Percentiles rank a stretch among this genome's conserved stretches.
phyloP scores from a whole-genome alignment of 768 basidiomycete genomes.

The Omphalotus guepiniiformis region DNA sequence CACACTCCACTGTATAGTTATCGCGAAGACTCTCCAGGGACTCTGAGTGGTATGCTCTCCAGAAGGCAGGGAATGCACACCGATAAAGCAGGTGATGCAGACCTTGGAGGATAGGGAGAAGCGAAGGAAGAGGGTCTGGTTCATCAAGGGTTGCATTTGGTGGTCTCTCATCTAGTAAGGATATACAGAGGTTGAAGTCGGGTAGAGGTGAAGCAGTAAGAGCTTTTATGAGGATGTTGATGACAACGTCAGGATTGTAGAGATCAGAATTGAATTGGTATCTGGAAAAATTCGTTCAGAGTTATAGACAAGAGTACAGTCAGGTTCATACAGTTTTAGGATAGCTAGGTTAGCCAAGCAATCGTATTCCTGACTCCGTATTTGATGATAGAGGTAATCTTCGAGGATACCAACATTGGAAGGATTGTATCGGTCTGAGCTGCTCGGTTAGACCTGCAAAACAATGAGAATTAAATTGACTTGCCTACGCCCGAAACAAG shows the following conservation, averaged over 20 bases:
- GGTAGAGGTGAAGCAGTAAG: conserved; percentile 81
- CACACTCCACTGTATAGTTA: conserved; percentile 81
- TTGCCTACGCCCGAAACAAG: conserved; percentile 87
- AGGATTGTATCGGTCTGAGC: conserved; percentile 92
- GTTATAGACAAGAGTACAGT: background rate
- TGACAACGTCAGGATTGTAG: conserved; percentile 88
- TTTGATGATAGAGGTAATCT: conserved; percentile 95
- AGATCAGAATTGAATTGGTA: conserved; percentile 96
- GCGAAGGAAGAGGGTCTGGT: conserved; percentile 71
- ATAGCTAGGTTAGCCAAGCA: conserved; percentile 94
- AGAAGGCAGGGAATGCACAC: conserved; percentile 87
- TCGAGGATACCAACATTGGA: conserved; percentile 90
- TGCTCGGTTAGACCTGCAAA: conserved; percentile 5
- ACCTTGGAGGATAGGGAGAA: conserved; percentile 64
- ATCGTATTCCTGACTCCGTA: conserved; percentile 88
- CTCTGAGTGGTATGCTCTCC: conserved; percentile 69
- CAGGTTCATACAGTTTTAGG: conserved; percentile 69
- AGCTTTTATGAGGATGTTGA: conserved; percentile 93
- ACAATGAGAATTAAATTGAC: conserved; percentile 21
- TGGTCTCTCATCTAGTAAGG: conserved; percentile 79
- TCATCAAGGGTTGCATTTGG: conserved; percentile 59
- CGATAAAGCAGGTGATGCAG: conserved; percentile 72
- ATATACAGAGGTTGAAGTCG: conserved; percentile 93
- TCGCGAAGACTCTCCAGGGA: conserved; percentile 69
- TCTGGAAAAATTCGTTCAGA: conserved; percentile 31